Evolutionary conservation across 2,329 filamentous ascomycete species (phyloP).

Genomic region (Dothiorella sarmentorum): DNA sequence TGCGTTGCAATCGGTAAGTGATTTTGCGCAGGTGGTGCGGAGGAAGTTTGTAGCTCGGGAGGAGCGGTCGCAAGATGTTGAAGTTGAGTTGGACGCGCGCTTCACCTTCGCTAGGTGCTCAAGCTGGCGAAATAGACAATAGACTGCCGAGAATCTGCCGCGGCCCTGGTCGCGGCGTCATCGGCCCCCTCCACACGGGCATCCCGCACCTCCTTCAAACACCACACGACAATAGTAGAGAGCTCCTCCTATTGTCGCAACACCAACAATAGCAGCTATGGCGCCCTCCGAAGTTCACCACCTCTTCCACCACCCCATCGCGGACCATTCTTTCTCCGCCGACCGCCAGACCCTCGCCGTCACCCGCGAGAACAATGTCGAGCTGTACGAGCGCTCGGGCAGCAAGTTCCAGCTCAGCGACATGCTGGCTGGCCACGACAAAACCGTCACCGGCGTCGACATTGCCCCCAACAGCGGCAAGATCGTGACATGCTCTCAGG

Average conservation of each 20-base stretch:
- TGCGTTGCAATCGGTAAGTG: background rate
- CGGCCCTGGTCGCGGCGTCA: constrained; percentile 17
- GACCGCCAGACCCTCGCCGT: constrained; percentile 87
- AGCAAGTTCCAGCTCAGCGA: constrained; percentile 79
- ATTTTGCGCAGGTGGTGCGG: background rate
- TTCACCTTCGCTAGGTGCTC: background rate
- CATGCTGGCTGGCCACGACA: constrained; percentile 94
- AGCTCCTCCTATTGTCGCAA: constrained; percentile 80
- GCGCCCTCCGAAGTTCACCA: constrained; percentile 87
- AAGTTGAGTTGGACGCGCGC: background rate
- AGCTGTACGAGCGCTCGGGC: constrained; percentile 76
- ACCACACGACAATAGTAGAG: constrained; percentile 68
- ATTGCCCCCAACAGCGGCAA: constrained; percentile 87
- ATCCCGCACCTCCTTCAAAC: background rate
- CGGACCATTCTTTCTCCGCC: constrained; percentile 95
- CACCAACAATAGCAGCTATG: constrained; percentile 56
- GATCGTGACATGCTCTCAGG: constrained; percentile 97
- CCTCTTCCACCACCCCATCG: constrained; percentile 93
- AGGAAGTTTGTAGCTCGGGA: background rate
- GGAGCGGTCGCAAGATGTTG: background rate
- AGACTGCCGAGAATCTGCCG: background rate
- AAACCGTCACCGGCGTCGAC: constrained; percentile 92
- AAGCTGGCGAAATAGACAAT: background rate
- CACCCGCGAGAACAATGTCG: constrained; percentile 82
- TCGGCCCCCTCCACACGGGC: constrained; percentile 1